Evolutionary conservation across 148 eudicot species (phyloP), one percentile per base, ranked within the genome.

Genomic region (Pouteria glomerata): DNA sequence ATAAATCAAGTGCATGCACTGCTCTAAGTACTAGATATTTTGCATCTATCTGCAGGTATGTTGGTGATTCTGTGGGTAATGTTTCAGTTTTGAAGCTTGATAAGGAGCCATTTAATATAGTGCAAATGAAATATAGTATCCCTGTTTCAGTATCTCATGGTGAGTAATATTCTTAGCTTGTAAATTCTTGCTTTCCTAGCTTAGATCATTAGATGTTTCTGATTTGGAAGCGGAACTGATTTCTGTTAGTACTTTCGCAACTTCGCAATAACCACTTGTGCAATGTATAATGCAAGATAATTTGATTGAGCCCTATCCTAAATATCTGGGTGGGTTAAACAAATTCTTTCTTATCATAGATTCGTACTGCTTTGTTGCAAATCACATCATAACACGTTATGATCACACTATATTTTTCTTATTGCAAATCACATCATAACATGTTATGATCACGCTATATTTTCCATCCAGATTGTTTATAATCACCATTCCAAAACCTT

Each of bases 61-160:
- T 85, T 66, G 99, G 99, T 80, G 89, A 92, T 75, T 82, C 86
- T 34, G 51, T 56, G 63, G 99, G 99, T 60, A 81, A 83, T 84
- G 86, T 95, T 56, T 85, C 92, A 0, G 85, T 92, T 67, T 77
- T 89, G 85, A 88, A 87, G 80, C 77, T 89, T 70, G 80, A 83
- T 76, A 75, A 76, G 73, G 89, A 83, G 51, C 57, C 78, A 57
- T 62, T 72, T 57, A 77, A 71, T 52, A 65, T 90, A 27, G 89
- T 74, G 66, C 78, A 75, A 53, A 92, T 95, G 99, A 84, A 77
- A 34, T 95, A 95, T 76, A 77, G 72, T 19, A 95, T 95, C 69
- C 99, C 99, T 24, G 69, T 81, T 84, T 77, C 88, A 51, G 90
- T 81, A 77, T 82, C 90, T 79, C 96, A 79, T 72, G 96, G 97